These are phyloP conservation scores for Helminthosporium solani DNA, from an alignment of 2,329 filamentous ascomycete genomes.

Conservation along the genomic window DNA sequence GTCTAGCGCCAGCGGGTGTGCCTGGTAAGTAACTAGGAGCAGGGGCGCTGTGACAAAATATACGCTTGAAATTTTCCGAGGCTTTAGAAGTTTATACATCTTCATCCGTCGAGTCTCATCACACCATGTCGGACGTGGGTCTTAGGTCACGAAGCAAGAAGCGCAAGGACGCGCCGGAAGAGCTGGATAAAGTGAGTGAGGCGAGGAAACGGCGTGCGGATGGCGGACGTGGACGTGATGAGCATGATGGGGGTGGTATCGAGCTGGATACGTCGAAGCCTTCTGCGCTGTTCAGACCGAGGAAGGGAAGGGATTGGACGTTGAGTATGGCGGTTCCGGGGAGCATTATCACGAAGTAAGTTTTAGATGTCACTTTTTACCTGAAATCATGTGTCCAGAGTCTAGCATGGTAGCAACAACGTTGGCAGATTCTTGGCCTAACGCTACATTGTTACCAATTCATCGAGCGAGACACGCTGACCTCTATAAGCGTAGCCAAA, in stretches of 20 bases:
- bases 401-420: neutral
- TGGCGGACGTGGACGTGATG: conserved; percentile 6
- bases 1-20: neutral
- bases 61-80: conserved; percentile 3
- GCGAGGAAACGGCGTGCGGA: conserved; percentile 17
- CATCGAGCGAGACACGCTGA: neutral
- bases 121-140: too few species aligned
- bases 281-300: conserved; percentile 67
- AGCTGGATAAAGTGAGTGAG: neutral
- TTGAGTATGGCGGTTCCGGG: conserved; percentile 76
- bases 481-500: conserved; percentile 61
- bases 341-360: conserved; percentile 72
- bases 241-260: conserved; percentile 1
- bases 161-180: too few species aligned
- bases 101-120: too few species aligned
- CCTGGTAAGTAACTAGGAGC: too few species aligned
- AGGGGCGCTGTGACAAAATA: neutral
- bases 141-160: too few species aligned
- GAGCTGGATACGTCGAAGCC: conserved; percentile 63
- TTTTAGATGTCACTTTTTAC: too few species aligned
- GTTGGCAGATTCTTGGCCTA: neutral
- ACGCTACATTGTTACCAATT: neutral
- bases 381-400: too few species aligned
- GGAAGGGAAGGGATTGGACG: conserved; percentile 67
- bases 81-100: too few species aligned